Evolutionary conservation across 768 basidiomycete genomes (phyloP).

Genomic region (Tulasnella sp.): DNA sequence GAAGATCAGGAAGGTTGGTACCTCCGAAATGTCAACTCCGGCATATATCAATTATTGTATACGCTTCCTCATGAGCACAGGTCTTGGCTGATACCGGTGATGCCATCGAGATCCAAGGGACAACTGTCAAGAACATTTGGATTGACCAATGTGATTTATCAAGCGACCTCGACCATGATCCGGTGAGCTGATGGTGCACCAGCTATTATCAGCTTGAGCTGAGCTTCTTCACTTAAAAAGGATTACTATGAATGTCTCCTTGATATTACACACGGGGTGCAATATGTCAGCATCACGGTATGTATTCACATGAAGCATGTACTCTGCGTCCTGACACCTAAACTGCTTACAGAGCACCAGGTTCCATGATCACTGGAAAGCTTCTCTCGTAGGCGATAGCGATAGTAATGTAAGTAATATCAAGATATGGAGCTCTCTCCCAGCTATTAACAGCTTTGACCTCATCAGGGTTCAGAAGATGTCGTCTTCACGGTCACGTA

Average conservation of each 20-base stretch:
- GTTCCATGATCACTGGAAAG: conserved; percentile 32
- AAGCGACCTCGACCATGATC: neutral
- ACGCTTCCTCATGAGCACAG: no score
- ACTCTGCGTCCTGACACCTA: no score
- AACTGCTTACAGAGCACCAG: no score
- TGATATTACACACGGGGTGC: conserved; percentile 34
- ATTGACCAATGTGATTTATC: neutral
- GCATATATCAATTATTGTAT: no score
- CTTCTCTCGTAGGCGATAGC: conserved; percentile 32
- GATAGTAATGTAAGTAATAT: conserved; percentile 34
- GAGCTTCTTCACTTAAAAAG: conserved; percentile 19
- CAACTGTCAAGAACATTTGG: no score
- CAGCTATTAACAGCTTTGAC: no score
- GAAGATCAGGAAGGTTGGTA: conserved; percentile 36
- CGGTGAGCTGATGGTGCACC: no score
- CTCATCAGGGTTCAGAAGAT: neutral
- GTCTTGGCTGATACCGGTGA: conserved; percentile 32
- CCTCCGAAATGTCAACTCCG: no score
- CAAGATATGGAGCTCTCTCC: no score
- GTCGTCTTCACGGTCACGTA: neutral
- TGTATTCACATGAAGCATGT: no score
- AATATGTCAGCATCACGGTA: conserved; percentile 20
- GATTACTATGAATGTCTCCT: conserved; percentile 35
- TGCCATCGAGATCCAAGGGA: conserved; percentile 31
- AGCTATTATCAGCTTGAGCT: neutral